phyloP scores from a whole-genome alignment of 768 basidiomycete genomes.

The Dioszegia hungarica region DNA sequence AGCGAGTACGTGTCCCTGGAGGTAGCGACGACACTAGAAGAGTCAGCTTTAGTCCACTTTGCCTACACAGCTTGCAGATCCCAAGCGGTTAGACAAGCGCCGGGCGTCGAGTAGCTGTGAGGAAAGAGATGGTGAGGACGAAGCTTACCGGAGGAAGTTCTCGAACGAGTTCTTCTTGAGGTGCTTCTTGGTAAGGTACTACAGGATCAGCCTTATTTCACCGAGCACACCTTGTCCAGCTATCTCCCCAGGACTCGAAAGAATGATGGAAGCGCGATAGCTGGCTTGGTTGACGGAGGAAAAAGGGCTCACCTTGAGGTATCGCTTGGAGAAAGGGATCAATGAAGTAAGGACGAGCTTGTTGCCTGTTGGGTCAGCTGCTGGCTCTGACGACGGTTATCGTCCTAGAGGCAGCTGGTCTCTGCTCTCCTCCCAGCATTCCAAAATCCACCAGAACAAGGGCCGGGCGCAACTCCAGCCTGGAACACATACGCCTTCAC shows the following conservation, averaged over 20 bases:
- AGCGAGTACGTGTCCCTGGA: conserved; percentile 91
- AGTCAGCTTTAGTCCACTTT: not conserved
- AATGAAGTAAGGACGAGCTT: conserved; percentile 79
- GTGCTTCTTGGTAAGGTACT: conserved; percentile 99
- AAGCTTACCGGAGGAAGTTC: conserved; percentile 81
- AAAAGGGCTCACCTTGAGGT: conserved; percentile 57
- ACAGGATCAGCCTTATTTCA: conserved; percentile 7
- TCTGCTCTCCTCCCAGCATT: no score
- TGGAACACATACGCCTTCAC: no score
- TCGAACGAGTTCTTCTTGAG: conserved; percentile 91
- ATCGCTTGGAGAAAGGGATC: conserved; percentile 91
- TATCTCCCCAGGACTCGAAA: no score
- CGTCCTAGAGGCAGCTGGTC: no score
- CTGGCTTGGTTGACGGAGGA: not conserved
- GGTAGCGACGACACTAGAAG: conserved; percentile 69
- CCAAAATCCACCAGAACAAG: no score
- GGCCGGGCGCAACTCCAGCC: not conserved
- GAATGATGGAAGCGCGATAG: no score
- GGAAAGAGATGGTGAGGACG: not conserved
- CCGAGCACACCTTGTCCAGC: not conserved
- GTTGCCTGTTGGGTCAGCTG: conserved; percentile 51
- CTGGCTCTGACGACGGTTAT: no score
- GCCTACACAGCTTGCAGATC: not conserved
- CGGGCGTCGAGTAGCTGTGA: not conserved
- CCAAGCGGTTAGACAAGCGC: no score